Conservation (phyloP, 1,139 yeast genomes). For the Kodamaea arcana region DNA sequence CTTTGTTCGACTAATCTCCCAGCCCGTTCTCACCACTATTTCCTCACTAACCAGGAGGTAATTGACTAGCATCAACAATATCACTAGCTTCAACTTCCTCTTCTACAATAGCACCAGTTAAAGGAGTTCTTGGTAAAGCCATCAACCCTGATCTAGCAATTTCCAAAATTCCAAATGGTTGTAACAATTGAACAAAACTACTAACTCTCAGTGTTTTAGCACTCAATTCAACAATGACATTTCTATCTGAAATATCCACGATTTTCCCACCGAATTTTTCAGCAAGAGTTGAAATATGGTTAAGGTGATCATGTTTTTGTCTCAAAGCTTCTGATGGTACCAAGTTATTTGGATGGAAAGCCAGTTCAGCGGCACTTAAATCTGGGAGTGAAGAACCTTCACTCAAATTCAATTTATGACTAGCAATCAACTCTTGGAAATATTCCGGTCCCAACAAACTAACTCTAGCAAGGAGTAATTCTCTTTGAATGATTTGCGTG, state of each 20-base stretch:
- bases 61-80: conserved; percentile 70
- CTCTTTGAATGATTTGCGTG: conserved; percentile 87
- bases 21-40: too few relatives aligned
- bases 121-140: conserved; percentile 96
- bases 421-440: conserved; percentile 89
- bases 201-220: conserved; percentile 92
- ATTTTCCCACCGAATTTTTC: conserved; percentile 88
- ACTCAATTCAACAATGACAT: conserved; percentile 87
- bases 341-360: conserved; percentile 83
- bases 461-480: conserved; percentile 83
- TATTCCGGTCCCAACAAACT: conserved; percentile 95
- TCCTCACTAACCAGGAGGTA: conserved; percentile 89
- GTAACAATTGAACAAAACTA: conserved; percentile 80
- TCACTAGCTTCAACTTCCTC: conserved; percentile 57
- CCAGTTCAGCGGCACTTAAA: conserved; percentile 49
- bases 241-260: conserved; percentile 88
- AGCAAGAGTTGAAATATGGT: conserved; percentile 76
- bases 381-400: conserved; percentile 41
- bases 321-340: conserved; percentile 91
- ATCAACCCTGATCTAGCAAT: conserved; percentile 98
- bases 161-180: conserved; percentile 94
- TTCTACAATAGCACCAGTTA: conserved; percentile 43
- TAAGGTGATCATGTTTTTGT: conserved; percentile 86
- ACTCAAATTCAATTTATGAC: conserved; percentile 57
- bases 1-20: too few relatives aligned